Base-by-base conservation (phyloP, 306 rosid genomes). In the Pterocarpus macrocarpus region DNA sequence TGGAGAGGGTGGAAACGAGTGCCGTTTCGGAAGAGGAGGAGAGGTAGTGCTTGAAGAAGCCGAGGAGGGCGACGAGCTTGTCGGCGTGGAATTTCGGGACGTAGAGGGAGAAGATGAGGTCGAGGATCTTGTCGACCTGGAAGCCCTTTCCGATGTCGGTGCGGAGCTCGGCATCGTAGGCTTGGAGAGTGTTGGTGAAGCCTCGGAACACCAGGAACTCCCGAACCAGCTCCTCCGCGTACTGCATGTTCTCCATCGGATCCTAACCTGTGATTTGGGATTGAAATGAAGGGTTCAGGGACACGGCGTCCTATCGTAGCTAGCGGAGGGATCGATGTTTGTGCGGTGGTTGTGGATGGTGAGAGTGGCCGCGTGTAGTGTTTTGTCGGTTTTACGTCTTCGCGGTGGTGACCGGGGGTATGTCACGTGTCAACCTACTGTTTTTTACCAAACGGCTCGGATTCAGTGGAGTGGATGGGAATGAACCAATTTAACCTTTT, bases 151-250 rank as follows among this genome's bases (percentile, higher is more conserved):
- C 91, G 8, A 93, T 85, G 75, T 95, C 98, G 3, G 97, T 82
- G 3, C 85, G 83, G 75, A 95, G 86, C 86, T 95, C 98, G 11
- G 77, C 74, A 59, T 95, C 98, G 76, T 88, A 95, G 68, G 92
- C 75, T 89, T 93, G 94, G 86, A 95, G 91, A 5, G 97, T 87
- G 81, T 81, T 90, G 58, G 94, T 88, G 82, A 93, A 91, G 82
- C 99, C 99, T 71, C 98, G 83, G 69, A 95, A 95, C 7, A 93
- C 89, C 49, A 95, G 94, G 84, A 93, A 95, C 83, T 95, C 99
- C 80, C 97, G 83, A 65, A 90, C 94, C 69, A 95, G 89, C 89
- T 95, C 99, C 84, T 95, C 99, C 1, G 97, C 98, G 68, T 91
- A 91, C 81, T 64, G 92, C 94, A 95, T 90, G 78, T 91, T 93